These are phyloP conservation scores for Podosphaera fusca DNA, from an alignment of 2,329 filamentous ascomycete species.

Conservation along the genomic window DNA sequence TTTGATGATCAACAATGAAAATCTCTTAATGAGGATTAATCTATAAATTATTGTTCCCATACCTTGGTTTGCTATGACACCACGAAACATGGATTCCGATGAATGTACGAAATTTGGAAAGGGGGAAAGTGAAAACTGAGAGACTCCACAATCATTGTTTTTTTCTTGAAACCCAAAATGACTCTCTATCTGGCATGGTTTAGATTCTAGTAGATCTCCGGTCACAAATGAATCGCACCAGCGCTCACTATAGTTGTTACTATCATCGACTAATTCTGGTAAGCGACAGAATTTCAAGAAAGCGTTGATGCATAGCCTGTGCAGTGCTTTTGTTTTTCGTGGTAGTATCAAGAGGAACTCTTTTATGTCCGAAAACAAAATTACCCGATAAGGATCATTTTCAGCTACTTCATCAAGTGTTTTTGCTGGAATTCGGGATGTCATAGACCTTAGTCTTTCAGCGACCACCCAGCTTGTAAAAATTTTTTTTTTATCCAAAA, in stretches of 20 bases:
- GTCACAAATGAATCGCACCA: constrained; percentile 29
- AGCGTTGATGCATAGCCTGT: constrained; percentile 35
- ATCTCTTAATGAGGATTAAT: neutral
- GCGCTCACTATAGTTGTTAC: neutral
- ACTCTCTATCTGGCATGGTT: constrained; percentile 4
- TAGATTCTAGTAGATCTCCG: constrained; percentile 18
- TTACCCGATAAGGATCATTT: constrained; percentile 62
- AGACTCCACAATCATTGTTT: neutral
- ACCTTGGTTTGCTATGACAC: neutral
- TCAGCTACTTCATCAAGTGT: constrained; percentile 51
- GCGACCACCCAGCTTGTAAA: constrained; percentile 23
- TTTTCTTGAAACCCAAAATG: neutral
- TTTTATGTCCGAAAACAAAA: constrained; percentile 57
- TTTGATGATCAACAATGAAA: neutral
- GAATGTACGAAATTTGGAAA: constrained; percentile 15
- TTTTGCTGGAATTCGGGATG: constrained; percentile 40
- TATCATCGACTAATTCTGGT: constrained; percentile 22
- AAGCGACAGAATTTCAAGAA: constrained; percentile 47
- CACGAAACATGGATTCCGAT: constrained; percentile 19
- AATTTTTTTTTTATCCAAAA: constrained; percentile 10
- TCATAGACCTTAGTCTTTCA: constrained; percentile 27
- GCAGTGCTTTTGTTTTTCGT: constrained; percentile 16
- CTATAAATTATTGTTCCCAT: neutral
- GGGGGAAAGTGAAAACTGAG: neutral
- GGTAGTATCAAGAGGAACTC: constrained; percentile 34